These are phyloP conservation scores for Thermochaetoides dissita DNA, from an alignment of 2,329 filamentous ascomycete species.

Conservation along the genomic window DNA sequence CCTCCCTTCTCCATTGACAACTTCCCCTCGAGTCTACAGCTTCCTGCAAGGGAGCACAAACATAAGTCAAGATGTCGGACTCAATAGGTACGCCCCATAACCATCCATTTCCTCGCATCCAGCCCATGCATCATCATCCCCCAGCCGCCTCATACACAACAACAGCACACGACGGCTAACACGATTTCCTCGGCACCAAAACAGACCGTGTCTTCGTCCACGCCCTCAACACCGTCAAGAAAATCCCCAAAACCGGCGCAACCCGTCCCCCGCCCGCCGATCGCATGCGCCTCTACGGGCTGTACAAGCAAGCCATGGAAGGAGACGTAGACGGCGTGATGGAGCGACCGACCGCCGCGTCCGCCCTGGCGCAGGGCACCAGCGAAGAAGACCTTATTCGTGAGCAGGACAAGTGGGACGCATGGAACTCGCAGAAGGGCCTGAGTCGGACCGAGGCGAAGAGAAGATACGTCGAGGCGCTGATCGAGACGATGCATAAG, in stretches of 20 bases:
- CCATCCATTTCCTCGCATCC: neutral
- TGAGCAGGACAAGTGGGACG: constrained; percentile 69
- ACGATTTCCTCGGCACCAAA: neutral
- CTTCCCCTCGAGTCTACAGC: too few species aligned
- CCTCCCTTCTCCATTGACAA: too few species aligned
- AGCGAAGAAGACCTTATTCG: constrained; percentile 42
- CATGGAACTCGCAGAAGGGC: constrained; percentile 80
- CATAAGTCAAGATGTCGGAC: constrained; percentile 30
- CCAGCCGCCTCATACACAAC: neutral
- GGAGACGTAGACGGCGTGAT: constrained; percentile 91
- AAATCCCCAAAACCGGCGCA: constrained; percentile 85
- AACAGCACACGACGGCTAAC: neutral
- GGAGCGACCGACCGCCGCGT: constrained; percentile 50
- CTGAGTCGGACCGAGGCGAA: constrained; percentile 85
- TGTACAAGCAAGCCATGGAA: constrained; percentile 99
- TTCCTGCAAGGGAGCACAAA: neutral
- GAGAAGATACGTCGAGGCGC: constrained; percentile 77
- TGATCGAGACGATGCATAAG: constrained; percentile 93
- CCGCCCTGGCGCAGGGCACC: constrained; percentile 20
- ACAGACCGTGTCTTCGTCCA: constrained; percentile 96
- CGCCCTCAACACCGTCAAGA: constrained; percentile 96
- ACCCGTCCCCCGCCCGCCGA: constrained; percentile 74
- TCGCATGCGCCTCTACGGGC: constrained; percentile 82
- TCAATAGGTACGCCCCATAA: constrained; percentile 31
- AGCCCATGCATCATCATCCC: neutral